Evolutionary conservation across 75 land plant species (phyloP), one percentile per base, ranked within the genome.

Genomic region (Adiantum capillusveneris): DNA sequence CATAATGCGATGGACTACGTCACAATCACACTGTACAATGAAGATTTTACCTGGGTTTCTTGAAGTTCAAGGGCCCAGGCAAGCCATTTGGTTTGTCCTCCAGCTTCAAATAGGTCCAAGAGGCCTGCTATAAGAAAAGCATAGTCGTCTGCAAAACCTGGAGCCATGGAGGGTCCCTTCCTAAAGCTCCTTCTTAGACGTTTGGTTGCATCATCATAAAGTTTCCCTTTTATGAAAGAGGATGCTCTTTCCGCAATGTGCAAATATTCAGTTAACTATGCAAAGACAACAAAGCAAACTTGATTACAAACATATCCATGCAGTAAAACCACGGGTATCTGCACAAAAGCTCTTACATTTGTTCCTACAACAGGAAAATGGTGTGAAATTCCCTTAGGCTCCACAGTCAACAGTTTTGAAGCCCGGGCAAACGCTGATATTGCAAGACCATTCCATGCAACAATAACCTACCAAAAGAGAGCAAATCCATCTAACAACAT

Each of bases 121-220:
- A 90, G 77, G 0, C 84, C 96, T 1, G 86, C 71, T 50, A 95
- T 90, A 7, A 95, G 82, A 53, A 95, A 95, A 27, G 99, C 99
- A 76, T 95, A 95, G 76, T 95, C 99, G 65, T 90, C 99, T 45
- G 90, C 63, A 64, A 90, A 95, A 1, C 99, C 99, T 43, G 99
- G 91, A 14, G 97, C 96, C 69, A 80, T 78, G 24, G 99, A 81
- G 46, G 96, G 97, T 22, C 90, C 83, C 42, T 90, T 65, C 55
- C 96, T 74, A 51, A 65, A 95, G 64, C 99, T 84, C 44, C 88
- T 91, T 7, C 65, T 70, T n/a, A 95, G 72, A 56, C 81, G 78
- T 61, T 63, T 76, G 30, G 80, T 75, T 7, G 67, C 65, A 60
- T 74, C 69, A 68, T 84, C 65, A 63, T 86, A 95, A 13, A 95